phyloP scores from a whole-genome alignment of 2,329 filamentous ascomycete genomes.

The Didymella sp. region DNA sequence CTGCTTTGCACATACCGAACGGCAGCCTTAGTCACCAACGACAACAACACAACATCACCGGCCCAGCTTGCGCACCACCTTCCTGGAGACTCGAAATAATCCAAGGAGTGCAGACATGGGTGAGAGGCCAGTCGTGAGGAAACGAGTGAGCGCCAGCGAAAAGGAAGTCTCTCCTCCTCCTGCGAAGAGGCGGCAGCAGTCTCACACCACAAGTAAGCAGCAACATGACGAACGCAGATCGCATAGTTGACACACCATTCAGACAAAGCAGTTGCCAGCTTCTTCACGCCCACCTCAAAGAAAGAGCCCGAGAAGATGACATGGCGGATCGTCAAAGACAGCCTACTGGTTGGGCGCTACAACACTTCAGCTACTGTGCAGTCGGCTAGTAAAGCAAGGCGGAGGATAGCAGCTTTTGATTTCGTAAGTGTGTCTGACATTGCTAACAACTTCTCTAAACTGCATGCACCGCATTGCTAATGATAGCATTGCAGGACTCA shows the following conservation, averaged over 20 bases:
- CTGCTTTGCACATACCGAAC: constrained; percentile 18
- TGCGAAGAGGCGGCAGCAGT: constrained; percentile 61
- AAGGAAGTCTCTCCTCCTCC: constrained; percentile 64
- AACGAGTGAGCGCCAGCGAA: constrained; percentile 50
- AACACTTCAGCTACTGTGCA: constrained; percentile 48
- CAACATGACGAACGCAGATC: background rate
- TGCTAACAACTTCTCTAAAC: background rate
- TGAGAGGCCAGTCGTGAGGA: constrained; percentile 28
- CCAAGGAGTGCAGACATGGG: constrained; percentile 25
- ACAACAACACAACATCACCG: constrained; percentile 7
- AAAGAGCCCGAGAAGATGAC: constrained; percentile 77
- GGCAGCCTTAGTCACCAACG: constrained; percentile 7
- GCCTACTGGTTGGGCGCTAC: constrained; percentile 79
- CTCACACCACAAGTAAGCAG: constrained; percentile 62
- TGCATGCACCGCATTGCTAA: constrained; percentile 13
- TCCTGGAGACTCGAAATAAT: no score
- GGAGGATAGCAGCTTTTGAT: constrained; percentile 50
- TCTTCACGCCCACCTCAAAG: constrained; percentile 87
- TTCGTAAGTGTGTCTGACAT: constrained; percentile 37
- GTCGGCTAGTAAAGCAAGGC: constrained; percentile 23
- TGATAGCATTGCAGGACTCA: constrained; percentile 68
- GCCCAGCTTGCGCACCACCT: background rate
- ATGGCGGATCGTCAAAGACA: constrained; percentile 73
- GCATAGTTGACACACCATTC: constrained; percentile 11
- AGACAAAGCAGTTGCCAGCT: constrained; percentile 77